Conservation (phyloP, 2,329 filamentous ascomycete genomes). For the Talaromyces sp. region DNA sequence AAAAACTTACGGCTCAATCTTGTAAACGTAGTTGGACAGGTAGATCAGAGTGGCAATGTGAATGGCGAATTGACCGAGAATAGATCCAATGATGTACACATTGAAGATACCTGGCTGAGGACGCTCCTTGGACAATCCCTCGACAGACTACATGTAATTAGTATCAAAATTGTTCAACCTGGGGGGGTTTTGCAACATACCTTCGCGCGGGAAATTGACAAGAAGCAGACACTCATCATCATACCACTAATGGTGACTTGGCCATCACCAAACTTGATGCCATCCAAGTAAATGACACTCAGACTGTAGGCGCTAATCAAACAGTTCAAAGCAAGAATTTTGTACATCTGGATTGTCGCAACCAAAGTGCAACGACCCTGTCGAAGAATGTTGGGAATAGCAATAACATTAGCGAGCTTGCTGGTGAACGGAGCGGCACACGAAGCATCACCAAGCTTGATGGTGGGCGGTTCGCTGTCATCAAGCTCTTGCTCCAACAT, state of each 20-base stretch:
- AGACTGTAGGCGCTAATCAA: slow-evolving; percentile 97
- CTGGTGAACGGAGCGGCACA: slow-evolving; percentile 97
- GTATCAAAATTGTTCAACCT: not conserved
- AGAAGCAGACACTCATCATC: slow-evolving; percentile 99
- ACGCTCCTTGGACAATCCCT: slow-evolving; percentile 92
- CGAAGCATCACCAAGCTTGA: slow-evolving; percentile 96
- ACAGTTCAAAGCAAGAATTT: slow-evolving; percentile 96
- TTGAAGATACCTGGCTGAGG: slow-evolving; percentile 99
- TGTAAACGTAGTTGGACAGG: slow-evolving; percentile 85
- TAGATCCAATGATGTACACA: slow-evolving; percentile 96
- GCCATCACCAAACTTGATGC: slow-evolving; percentile 98
- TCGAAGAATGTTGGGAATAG: slow-evolving; percentile 96
- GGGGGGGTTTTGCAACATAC: slow-evolving; percentile 41
- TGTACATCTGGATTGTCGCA: slow-evolving; percentile 99
- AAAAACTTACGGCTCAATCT: slow-evolving; percentile 74
- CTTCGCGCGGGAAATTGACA: slow-evolving; percentile 96
- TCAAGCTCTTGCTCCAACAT: slow-evolving; percentile 92
- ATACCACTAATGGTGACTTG: slow-evolving; percentile 99
- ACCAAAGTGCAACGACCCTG: slow-evolving; percentile 97
- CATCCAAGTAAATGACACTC: slow-evolving; percentile 93
- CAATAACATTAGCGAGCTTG: slow-evolving; percentile 94
- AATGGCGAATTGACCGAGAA: slow-evolving; percentile 94
- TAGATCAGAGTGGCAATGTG: slow-evolving; percentile 95
- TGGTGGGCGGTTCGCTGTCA: slow-evolving; percentile 86
- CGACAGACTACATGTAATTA: slow-evolving; percentile 66